Percentiles rank a stretch among this genome's conserved stretches.
These are phyloP conservation scores for Diaporthe longicolla DNA, from an alignment of 2,329 filamentous ascomycete genomes.

Conservation along the genomic window DNA sequence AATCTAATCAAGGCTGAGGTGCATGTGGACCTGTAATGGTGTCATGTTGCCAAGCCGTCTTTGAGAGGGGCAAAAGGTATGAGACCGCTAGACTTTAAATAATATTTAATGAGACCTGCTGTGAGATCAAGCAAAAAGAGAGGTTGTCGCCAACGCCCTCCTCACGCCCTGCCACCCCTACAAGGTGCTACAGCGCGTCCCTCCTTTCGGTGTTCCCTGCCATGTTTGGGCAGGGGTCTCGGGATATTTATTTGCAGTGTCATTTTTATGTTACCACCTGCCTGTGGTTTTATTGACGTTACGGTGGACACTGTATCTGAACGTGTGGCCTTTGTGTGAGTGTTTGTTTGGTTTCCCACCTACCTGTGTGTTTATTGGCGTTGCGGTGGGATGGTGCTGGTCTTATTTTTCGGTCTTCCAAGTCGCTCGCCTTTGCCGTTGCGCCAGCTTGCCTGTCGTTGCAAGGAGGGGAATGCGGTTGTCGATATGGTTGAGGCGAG, in stretches of 20 bases:
- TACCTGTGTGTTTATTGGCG: conserved; percentile 18
- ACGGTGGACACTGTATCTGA: conserved; percentile 19
- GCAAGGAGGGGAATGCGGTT: not conserved
- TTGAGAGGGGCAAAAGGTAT: no score
- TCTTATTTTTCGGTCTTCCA: conserved; percentile 3
- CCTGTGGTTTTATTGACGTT: conserved; percentile 18
- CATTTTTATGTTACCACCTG: not conserved
- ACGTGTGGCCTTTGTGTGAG: not conserved
- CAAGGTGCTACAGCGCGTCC: conserved; percentile 23
- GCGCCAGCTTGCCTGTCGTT: conserved; percentile 23
- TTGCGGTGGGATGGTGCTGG: conserved; percentile 13
- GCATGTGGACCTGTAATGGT: not conserved
- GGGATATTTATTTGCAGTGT: conserved; percentile 27
- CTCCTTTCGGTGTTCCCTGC: conserved; percentile 27
- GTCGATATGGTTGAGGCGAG: not conserved
- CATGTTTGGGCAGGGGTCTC: conserved; percentile 3
- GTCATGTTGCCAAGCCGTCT: not conserved
- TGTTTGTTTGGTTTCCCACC: not conserved
- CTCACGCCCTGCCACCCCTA: conserved; percentile 24
- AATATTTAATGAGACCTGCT: conserved; percentile 18
- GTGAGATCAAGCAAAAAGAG: conserved; percentile 7
- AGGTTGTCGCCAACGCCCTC: not conserved
- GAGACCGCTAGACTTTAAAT: not conserved
- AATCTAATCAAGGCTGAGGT: not conserved
- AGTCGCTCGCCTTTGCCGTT: conserved; percentile 16